Evolutionary conservation across 371 early-diverging fungal species (phyloP).

Genomic region (Apophysomyces variabilis): DNA sequence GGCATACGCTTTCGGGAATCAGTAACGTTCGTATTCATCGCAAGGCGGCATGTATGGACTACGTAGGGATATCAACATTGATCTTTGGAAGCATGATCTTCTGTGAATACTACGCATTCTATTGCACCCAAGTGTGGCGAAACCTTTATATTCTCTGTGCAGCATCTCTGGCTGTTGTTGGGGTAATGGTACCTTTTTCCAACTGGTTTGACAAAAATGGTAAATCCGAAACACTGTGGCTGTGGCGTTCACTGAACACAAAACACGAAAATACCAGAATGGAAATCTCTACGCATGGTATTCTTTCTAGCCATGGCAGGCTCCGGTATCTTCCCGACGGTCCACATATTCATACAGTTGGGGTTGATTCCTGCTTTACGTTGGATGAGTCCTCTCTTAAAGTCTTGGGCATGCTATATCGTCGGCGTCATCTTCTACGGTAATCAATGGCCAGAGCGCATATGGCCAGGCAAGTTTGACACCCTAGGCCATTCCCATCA

Average conservation of each 20-base stretch:
- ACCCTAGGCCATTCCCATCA: constrained; percentile 78
- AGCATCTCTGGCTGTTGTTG: constrained; percentile 43
- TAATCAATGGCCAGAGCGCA: constrained; percentile 73
- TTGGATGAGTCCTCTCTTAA: constrained; percentile 48
- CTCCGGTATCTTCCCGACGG: constrained; percentile 66
- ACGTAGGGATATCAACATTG: constrained; percentile 80
- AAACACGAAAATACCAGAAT: background rate
- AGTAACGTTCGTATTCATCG: constrained; percentile 65
- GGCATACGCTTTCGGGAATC: constrained; percentile 72
- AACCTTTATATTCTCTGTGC: constrained; percentile 66
- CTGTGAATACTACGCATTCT: constrained; percentile 73
- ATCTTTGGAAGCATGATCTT: constrained; percentile 71
- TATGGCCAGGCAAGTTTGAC: constrained; percentile 79
- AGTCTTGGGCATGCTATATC: constrained; percentile 46
- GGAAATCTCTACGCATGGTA: constrained; percentile 33
- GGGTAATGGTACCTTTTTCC: constrained; percentile 50
- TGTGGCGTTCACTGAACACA: background rate
- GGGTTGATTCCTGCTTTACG: constrained; percentile 55
- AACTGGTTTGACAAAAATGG: constrained; percentile 52
- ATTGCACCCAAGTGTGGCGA: constrained; percentile 69
- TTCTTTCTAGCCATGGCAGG: constrained; percentile 64
- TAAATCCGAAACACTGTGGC: constrained; percentile 12
- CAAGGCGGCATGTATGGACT: constrained; percentile 73
- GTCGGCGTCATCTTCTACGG: constrained; percentile 63
- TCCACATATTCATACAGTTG: constrained; percentile 57